Conservation (phyloP, 805 yeast genomes). For the Ogataea salicorniae region DNA sequence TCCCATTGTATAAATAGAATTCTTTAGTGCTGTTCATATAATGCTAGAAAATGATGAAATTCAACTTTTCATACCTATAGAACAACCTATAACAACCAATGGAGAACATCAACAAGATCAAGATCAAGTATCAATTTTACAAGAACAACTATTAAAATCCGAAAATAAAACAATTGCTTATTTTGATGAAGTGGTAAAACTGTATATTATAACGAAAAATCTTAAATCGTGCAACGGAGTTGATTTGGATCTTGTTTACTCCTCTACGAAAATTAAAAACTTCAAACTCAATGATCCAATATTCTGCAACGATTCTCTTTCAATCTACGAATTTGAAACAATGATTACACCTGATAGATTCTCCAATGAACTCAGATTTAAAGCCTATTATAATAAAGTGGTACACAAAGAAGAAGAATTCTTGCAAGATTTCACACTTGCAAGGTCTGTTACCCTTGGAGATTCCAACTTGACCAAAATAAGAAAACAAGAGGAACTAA, state of each 20-base stretch:
- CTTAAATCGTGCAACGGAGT: not conserved
- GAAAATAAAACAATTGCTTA: constrained; percentile 4
- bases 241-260: constrained; percentile 9
- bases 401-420: constrained; percentile 3
- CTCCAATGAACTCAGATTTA: constrained; percentile 11
- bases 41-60: not conserved
- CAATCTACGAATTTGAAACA: constrained; percentile 16
- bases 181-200: constrained; percentile 13
- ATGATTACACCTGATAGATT: constrained; percentile 17
- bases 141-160: not conserved
- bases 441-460: constrained; percentile 10
- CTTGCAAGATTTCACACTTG: constrained; percentile 9
- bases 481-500: constrained; percentile 3
- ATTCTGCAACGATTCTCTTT: not conserved
- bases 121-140: not conserved
- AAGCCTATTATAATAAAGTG: constrained; percentile 14
- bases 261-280: constrained; percentile 4
- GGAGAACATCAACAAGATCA: not conserved
- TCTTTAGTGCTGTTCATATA: too few species aligned
- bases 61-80: not conserved
- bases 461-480: constrained; percentile 5
- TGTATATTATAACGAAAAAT: constrained; percentile 7
- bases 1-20: too few species aligned
- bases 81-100: not conserved
- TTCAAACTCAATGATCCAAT: constrained; percentile 4